A percentile compares a stretch with the other conserved stretches of the same genome.
Conservation (phyloP, 805 yeast species). For the Wickerhamomyces strasburgensis region DNA sequence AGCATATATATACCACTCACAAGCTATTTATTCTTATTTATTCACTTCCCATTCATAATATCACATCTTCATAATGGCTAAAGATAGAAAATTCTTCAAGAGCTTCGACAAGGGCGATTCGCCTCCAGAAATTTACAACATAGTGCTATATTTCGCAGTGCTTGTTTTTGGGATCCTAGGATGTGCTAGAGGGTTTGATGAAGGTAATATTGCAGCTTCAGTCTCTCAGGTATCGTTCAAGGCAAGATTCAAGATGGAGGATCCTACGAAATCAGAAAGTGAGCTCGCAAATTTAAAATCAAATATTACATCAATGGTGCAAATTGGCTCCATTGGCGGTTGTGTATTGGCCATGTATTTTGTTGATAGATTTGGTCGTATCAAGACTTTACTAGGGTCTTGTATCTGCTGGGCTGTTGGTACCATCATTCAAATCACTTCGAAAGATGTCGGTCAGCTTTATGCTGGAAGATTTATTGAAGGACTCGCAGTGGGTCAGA, state of each 20-base stretch:
- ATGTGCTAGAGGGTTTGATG: conserved; percentile 54
- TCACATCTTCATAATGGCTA: too few relatives aligned
- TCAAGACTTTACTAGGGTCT: conserved; percentile 40
- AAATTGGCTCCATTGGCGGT: conserved; percentile 52
- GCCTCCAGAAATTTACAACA: conserved; percentile 44
- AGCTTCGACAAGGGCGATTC: conserved; percentile 19
- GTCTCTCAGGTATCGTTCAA: conserved; percentile 40
- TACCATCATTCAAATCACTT: conserved; percentile 44
- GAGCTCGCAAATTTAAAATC: conserved; percentile 44
- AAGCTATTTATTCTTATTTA: too few relatives aligned
- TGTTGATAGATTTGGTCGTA: conserved; percentile 48
- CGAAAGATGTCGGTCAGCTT: conserved; percentile 42
- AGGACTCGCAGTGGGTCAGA: conserved; percentile 54
- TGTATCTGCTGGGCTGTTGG: conserved; percentile 42
- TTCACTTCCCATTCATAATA: too few relatives aligned
- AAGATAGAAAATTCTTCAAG: conserved; percentile 6
- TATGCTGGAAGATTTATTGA: conserved; percentile 53
- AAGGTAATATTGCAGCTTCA: conserved; percentile 46
- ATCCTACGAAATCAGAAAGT: conserved; percentile 29
- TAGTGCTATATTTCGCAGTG: conserved; percentile 39
- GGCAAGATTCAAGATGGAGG: conserved; percentile 39
- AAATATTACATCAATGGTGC: conserved; percentile 56
- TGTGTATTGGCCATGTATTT: conserved; percentile 42
- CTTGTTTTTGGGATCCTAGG: conserved; percentile 52
- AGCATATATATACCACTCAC: too few relatives aligned